phyloP scores from a whole-genome alignment of 2,329 filamentous ascomycete species.

The Claviceps quebecensis region DNA sequence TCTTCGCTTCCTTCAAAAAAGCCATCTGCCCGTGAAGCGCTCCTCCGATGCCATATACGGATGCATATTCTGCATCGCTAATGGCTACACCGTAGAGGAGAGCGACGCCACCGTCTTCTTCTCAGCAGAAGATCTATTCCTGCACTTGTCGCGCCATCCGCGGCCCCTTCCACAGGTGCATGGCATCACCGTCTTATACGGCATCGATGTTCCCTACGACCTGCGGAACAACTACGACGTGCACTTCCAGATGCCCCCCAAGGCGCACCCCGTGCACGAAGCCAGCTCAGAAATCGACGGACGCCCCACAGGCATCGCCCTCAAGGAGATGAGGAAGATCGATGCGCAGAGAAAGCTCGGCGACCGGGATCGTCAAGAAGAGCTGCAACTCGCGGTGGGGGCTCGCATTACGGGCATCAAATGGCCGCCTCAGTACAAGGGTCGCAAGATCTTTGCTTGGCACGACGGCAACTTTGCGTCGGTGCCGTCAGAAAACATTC shows the following conservation, averaged over 20 bases:
- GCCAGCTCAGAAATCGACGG: conserved; percentile 24
- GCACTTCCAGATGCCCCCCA: conserved; percentile 28
- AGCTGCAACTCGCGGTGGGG: conserved; percentile 32
- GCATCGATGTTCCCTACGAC: conserved; percentile 23
- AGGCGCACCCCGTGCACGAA: conserved; percentile 26
- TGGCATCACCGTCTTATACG: conserved; percentile 35
- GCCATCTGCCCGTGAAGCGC: conserved; percentile 33
- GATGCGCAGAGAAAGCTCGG: conserved; percentile 30
- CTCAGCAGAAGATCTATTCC: conserved; percentile 35
- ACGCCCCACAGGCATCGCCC: conserved; percentile 31
- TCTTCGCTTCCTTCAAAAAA: conserved; percentile 41
- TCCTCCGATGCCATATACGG: conserved; percentile 40
- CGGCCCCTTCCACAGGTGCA: conserved; percentile 35
- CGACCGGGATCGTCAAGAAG: conserved; percentile 24
- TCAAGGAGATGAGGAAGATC: conserved; percentile 31
- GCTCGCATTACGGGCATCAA: conserved; percentile 35
- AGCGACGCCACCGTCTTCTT: conserved; percentile 46
- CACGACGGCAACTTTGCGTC: conserved; percentile 38
- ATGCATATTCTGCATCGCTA: conserved; percentile 39
- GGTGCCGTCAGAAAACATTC: conserved; percentile 34
- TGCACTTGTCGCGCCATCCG: conserved; percentile 38
- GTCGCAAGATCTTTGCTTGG: conserved; percentile 42
- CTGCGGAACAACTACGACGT: conserved; percentile 38
- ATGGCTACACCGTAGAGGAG: conserved; percentile 33
- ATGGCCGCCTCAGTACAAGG: conserved; percentile 36